Conservation (phyloP, 2,329 filamentous ascomycete species). For the Botryotinia convoluta region DNA sequence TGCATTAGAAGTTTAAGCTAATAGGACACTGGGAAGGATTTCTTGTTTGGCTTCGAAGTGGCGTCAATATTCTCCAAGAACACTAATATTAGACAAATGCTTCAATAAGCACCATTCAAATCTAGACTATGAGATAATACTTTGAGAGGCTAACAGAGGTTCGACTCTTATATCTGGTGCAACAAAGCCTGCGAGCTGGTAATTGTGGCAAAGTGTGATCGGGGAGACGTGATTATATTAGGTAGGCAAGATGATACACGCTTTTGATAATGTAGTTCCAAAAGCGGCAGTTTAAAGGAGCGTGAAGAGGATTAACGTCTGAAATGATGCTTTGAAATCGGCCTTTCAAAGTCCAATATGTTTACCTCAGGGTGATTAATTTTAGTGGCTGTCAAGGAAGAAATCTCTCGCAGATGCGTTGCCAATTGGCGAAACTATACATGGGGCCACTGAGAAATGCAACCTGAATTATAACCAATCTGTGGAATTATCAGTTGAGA, state of each 20-base stretch:
- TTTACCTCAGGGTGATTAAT: not conserved
- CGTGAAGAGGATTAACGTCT: not conserved
- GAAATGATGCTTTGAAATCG: not conserved
- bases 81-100: not conserved
- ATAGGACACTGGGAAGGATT: not conserved
- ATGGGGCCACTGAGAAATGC: not conserved
- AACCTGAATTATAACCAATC: not conserved
- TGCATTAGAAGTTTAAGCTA: not conserved
- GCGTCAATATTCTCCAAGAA: not conserved
- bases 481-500: not conserved
- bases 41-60: not conserved
- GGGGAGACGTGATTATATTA: not conserved
- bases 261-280: not conserved
- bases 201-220: not conserved
- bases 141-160: too few relatives aligned
- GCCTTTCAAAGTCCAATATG: too few relatives aligned
- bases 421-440: not conserved
- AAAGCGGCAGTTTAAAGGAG: not conserved
- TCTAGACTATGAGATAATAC: not conserved
- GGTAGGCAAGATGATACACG: too few relatives aligned
- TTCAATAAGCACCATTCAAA: not conserved
- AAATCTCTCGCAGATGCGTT: not conserved
- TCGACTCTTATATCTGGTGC: not conserved
- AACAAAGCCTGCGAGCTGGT: not conserved
- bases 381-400: not conserved